phyloP scores from a whole-genome alignment of 257 asterid species.

The Petunia secreta region DNA sequence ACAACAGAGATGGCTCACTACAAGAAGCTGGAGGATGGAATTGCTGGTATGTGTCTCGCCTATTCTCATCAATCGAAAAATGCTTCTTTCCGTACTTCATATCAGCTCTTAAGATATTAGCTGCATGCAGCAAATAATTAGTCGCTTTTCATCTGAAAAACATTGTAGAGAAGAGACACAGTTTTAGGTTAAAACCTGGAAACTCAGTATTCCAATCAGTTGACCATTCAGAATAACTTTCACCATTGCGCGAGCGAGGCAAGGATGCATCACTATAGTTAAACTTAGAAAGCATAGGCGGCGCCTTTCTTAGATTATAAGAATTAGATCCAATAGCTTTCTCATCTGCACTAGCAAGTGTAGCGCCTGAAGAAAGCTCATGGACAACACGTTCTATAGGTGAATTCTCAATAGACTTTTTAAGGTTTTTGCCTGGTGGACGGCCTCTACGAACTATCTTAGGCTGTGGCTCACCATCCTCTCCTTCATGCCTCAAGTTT shows the following conservation, averaged over 20 bases:
- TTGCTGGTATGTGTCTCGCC: constrained; percentile 81
- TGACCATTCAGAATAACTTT: constrained; percentile 61
- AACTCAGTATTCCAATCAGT: constrained; percentile 92
- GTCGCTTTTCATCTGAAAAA: constrained; percentile 1
- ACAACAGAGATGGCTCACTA: constrained; percentile 41
- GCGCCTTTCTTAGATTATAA: constrained; percentile 79
- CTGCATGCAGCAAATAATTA: constrained; percentile 47
- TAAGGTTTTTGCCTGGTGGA: constrained; percentile 82
- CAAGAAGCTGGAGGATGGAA: constrained; percentile 46
- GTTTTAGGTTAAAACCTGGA: constrained; percentile 63
- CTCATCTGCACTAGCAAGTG: constrained; percentile 67
- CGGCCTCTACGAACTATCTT: constrained; percentile 96
- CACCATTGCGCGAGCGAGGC: constrained; percentile 69
- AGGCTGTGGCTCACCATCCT: constrained; percentile 88
- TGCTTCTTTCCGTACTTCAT: constrained; percentile 90
- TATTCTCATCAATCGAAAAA: constrained; percentile 68
- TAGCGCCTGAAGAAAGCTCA: constrained; percentile 60
- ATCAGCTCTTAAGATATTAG: constrained; percentile 85
- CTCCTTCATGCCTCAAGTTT: constrained; percentile 87
- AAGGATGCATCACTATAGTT: constrained; percentile 56
- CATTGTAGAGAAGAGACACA: constrained; percentile 14
- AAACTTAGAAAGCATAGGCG: constrained; percentile 42
- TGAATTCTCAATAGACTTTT: constrained; percentile 59
- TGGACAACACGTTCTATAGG: constrained; percentile 56
- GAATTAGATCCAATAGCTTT: constrained; percentile 63